Evolutionary conservation across 129 eudicot species (phyloP).

Genomic region (Flaveria robusta): DNA sequence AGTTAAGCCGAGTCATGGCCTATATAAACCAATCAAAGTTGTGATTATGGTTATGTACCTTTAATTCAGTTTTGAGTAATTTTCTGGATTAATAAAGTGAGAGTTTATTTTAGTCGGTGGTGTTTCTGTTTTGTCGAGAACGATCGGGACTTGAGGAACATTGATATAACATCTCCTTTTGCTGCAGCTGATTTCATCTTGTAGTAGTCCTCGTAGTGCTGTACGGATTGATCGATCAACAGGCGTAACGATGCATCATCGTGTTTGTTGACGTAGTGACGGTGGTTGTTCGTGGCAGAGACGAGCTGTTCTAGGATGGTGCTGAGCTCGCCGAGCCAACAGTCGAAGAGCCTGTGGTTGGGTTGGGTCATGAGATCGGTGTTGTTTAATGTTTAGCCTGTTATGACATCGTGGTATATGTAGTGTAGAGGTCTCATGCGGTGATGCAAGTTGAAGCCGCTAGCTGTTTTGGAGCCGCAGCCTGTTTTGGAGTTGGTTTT

Average conservation of each 20-base stretch:
- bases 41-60: too few species aligned
- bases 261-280: neutral
- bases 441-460: too few species aligned
- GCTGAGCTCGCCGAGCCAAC: constrained; percentile 28
- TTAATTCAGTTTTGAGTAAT: too few species aligned
- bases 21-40: too few species aligned
- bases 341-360: constrained; percentile 26
- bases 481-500: too few species aligned
- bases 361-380: neutral
- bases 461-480: too few species aligned
- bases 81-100: too few species aligned
- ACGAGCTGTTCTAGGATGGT: constrained; percentile 29
- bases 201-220: constrained; percentile 56
- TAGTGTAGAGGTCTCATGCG: neutral
- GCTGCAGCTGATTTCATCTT: constrained; percentile 39
- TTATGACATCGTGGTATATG: neutral
- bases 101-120: too few species aligned
- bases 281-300: constrained; percentile 25
- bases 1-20: too few species aligned
- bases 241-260: constrained; percentile 11
- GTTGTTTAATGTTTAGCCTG: neutral
- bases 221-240: constrained; percentile 31
- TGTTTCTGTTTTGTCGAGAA: too few species aligned
- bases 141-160: too few species aligned
- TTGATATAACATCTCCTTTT: constrained; percentile 29